These are phyloP conservation scores for Phytophthora melonis DNA, from an alignment of 352 stramenopile genomes.

Conservation along the genomic window DNA sequence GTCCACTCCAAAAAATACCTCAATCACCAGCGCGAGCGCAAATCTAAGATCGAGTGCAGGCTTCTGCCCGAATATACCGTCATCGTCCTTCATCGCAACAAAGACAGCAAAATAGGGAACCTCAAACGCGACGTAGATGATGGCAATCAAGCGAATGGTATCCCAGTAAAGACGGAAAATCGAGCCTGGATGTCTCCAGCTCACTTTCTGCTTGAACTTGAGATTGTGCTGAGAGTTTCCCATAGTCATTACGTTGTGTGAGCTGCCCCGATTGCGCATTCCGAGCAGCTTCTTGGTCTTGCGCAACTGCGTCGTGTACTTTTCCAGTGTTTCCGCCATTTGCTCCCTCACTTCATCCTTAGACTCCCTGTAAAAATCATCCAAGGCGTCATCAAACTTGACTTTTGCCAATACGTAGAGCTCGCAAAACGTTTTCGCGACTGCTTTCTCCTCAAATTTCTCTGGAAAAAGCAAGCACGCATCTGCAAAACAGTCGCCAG, in stretches of 20 bases:
- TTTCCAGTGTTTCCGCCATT: conserved; percentile 63
- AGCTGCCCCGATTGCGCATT: conserved; percentile 45
- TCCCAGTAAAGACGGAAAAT: conserved; percentile 69
- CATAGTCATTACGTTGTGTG: conserved; percentile 1
- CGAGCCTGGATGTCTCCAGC: conserved; percentile 61
- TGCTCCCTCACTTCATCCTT: conserved; percentile 36
- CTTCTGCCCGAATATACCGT: conserved; percentile 52
- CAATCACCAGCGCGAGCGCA: conserved; percentile 45
- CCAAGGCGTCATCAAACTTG: conserved; percentile 59
- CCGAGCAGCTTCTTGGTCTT: conserved; percentile 85
- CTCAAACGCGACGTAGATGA: conserved; percentile 71
- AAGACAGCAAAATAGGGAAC: conserved; percentile 79
- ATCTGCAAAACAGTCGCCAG: conserved; percentile 75
- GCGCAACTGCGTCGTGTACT: conserved; percentile 69
- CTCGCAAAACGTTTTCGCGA: conserved; percentile 86
- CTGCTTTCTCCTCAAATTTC: conserved; percentile 73
- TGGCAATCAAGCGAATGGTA: conserved; percentile 48
- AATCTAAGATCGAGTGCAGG: conserved; percentile 48
- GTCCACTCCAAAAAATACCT: conserved; percentile 67
- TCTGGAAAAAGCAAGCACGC: conserved; percentile 65
- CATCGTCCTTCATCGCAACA: conserved; percentile 63
- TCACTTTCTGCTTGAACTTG: conserved; percentile 8
- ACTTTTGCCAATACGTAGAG: conserved; percentile 78
- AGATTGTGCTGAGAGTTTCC: background rate
- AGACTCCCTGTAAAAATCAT: no score